These are phyloP conservation scores for Myxozyma mucilagina DNA, from an alignment of 805 yeast genomes.

Conservation along the genomic window DNA sequence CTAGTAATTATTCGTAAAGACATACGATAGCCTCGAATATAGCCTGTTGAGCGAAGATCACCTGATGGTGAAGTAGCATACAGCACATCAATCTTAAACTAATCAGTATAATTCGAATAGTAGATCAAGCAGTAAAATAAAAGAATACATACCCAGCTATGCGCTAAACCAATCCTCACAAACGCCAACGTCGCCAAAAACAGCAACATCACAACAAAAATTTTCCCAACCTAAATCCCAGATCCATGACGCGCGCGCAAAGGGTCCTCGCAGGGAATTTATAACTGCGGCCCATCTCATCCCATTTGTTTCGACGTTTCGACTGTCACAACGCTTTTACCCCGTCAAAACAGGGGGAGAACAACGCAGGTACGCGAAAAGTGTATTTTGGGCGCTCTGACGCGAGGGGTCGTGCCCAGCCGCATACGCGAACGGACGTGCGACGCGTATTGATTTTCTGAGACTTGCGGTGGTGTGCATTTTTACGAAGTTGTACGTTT, in stretches of 20 bases:
- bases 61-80: constrained; percentile 24
- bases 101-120: not conserved
- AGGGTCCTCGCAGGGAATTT: not conserved
- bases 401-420: not conserved
- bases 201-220: too few species aligned
- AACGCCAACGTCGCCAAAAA: too few species aligned
- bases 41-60: constrained; percentile 24
- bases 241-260: too few species aligned
- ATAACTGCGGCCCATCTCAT: too few species aligned
- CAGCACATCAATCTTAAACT: constrained; percentile 13
- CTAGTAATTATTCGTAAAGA: not conserved
- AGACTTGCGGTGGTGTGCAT: too few species aligned
- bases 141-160: constrained; percentile 25
- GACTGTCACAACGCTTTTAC: not conserved
- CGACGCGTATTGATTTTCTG: not conserved
- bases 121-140: too few species aligned
- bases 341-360: not conserved
- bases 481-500: too few species aligned
- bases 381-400: not conserved
- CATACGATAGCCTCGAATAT: constrained; percentile 27
- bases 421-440: constrained; percentile 6
- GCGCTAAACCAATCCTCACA: not conserved
- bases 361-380: constrained; percentile 1
- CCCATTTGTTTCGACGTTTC: too few species aligned
- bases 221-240: too few species aligned